Percentiles rank a stretch among this genome's conserved stretches.
Conservation (phyloP, 1,284 basidiomycete genomes). For the Microbotryum saponariae region DNA sequence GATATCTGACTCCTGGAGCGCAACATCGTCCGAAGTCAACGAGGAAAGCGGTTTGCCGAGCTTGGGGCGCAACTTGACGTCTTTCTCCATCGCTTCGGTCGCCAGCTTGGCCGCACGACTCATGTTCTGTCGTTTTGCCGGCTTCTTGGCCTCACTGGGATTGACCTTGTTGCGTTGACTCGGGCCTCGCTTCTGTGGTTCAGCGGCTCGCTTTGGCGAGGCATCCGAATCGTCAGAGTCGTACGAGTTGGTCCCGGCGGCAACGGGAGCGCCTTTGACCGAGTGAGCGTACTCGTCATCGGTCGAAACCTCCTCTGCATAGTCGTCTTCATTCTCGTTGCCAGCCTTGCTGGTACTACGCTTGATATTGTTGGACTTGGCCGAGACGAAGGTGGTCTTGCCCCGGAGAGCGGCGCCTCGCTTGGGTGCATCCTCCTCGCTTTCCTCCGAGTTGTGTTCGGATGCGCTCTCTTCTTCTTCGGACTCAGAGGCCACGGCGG, state of each 20-base stretch:
- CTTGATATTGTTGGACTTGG: too few relatives aligned
- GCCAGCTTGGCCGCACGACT: conserved; percentile 7
- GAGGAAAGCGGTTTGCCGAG: conserved; percentile 16
- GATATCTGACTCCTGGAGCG: conserved; percentile 18
- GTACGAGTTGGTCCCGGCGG: too few relatives aligned
- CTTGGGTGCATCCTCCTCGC: not conserved
- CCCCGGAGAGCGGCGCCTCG: not conserved
- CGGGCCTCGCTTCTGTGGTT: not conserved
- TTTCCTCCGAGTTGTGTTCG: not conserved
- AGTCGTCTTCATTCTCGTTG: not conserved
- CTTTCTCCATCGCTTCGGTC: conserved; percentile 12
- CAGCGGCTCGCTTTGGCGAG: not conserved
- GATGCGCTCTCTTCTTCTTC: not conserved
- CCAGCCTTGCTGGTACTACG: not conserved
- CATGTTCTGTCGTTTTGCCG: not conserved
- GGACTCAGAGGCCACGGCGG: not conserved
- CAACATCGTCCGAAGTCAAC: conserved; percentile 21
- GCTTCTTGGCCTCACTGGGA: not conserved
- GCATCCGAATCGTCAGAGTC: conserved; percentile 1
- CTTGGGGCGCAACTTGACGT: conserved; percentile 6
- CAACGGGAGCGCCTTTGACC: not conserved
- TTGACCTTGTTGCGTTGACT: not conserved
- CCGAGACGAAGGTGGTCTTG: not conserved
- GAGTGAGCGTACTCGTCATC: conserved; percentile 3
- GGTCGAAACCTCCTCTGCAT: not conserved